Evolutionary conservation across 306 rosid genomes (phyloP), one percentile per base, ranked within the genome.

Genomic region (Arachis hypogaea): DNA sequence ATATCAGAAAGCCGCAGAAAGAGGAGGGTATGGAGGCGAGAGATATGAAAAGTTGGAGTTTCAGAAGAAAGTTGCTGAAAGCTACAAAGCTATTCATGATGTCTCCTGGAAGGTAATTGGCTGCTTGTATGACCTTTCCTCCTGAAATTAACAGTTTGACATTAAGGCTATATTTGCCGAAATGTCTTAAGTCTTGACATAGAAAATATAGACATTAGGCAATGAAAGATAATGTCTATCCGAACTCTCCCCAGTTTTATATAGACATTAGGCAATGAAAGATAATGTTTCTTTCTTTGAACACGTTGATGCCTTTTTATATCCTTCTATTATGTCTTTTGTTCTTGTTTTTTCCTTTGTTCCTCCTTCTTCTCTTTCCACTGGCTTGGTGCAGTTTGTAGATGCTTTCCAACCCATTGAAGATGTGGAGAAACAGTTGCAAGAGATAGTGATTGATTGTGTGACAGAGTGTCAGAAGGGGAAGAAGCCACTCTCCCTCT

Each of bases 1-100:
- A 66, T 73, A 54, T 82, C 89, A 94, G 98, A 89, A 85, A 85
- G 99, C 99, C 60, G 80, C 95, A 2, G 92, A 92, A 72, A 88
- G 99, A 85, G 96, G 93, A 73, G 97, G 93, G 22, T 92, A 94
- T 71, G 99, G 99, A 71, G 85, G 75, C 78, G 99, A 94, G 89
- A 85, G 96, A 82, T 94, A 94, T 78, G 99, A 94, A 84, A 88
- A 92, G 80, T 87, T 92, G 45, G 84, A 80, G 5, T 80, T 80
- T 70, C 84, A 80, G 74, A 75, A 75, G 58, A 80, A 94, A 83
- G 97, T 94, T 83, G 82, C 81, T 40, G 82, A 80, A 56, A 64
- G 72, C 82, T 94, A 89, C 78, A 85, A 78, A 73, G 77, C 68
- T 77, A 94, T 94, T 66, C 78, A 18, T 7, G 88, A 84, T 84